phyloP scores from a whole-genome alignment of 306 rosid genomes.

The Cercis canadensis region DNA sequence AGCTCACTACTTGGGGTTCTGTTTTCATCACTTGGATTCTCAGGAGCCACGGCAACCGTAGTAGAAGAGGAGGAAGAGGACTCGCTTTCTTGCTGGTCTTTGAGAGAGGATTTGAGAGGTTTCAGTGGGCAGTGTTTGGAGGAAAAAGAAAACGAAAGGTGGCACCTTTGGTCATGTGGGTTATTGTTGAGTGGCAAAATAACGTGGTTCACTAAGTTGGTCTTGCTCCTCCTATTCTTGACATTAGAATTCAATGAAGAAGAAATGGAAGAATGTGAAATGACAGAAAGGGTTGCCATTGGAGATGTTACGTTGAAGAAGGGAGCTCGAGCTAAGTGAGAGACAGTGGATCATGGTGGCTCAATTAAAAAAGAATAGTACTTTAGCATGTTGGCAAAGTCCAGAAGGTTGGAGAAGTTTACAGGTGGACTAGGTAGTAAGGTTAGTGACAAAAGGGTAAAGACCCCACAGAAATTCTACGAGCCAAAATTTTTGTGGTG shows the following conservation, averaged over 20 bases:
- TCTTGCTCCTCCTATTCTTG: conserved; percentile 3
- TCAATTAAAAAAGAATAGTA: background rate
- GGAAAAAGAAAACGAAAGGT: conserved; percentile 33
- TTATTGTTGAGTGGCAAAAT: conserved; percentile 18
- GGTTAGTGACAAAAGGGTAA: conserved; percentile 25
- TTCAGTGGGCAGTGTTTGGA: conserved; percentile 31
- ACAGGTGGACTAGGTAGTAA: conserved; percentile 35
- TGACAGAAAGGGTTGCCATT: conserved; percentile 61
- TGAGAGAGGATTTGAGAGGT: conserved; percentile 45
- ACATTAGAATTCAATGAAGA: conserved; percentile 22
- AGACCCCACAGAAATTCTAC: background rate
- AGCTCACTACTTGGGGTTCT: conserved; percentile 31
- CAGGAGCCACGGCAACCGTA: conserved; percentile 46
- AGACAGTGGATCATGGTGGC: background rate
- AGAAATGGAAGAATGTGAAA: conserved; percentile 37
- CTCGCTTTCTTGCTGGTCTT: conserved; percentile 47
- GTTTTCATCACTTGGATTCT: conserved; percentile 25
- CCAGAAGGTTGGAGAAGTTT: conserved; percentile 49
- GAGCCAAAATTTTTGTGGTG: too few relatives aligned
- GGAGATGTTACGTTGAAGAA: conserved; percentile 25
- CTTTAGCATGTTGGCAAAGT: background rate
- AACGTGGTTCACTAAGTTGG: background rate
- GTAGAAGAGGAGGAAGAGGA: conserved; percentile 45
- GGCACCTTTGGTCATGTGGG: conserved; percentile 29
- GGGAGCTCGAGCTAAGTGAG: background rate